phyloP scores from a whole-genome alignment of 768 basidiomycete genomes.

The Suillus weaverae region DNA sequence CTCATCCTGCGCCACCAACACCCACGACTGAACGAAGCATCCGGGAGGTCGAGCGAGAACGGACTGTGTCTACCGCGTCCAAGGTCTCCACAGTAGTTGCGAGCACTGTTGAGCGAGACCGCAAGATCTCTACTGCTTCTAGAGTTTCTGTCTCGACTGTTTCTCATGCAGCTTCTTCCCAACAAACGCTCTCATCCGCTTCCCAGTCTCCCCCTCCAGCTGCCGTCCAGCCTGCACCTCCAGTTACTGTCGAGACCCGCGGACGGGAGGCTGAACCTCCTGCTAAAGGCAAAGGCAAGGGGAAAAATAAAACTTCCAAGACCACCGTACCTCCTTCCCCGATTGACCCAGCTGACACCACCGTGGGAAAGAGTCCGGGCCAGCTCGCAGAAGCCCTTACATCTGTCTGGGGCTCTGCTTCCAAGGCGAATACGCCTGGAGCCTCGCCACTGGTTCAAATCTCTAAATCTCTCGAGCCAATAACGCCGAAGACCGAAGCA shows the following conservation, averaged over 20 bases:
- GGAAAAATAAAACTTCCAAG: constrained; percentile 17
- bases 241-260: constrained; percentile 5
- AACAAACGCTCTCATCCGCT: constrained; percentile 17
- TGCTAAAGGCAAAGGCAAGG: constrained; percentile 25
- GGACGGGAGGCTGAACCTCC: constrained; percentile 17
- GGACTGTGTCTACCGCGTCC: constrained; percentile 26
- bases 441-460: constrained; percentile 27
- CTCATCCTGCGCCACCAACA: constrained; percentile 10
- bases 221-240: background rate
- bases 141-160: constrained; percentile 42
- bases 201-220: background rate
- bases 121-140: constrained; percentile 25
- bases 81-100: constrained; percentile 22
- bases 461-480: constrained; percentile 24
- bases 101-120: constrained; percentile 25
- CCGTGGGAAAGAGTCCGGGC: constrained; percentile 38
- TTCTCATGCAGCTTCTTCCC: background rate
- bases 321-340: constrained; percentile 26
- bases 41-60: constrained; percentile 28
- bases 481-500: constrained; percentile 20
- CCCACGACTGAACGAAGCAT: constrained; percentile 14
- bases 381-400: constrained; percentile 44
- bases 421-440: constrained; percentile 28
- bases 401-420: constrained; percentile 49
- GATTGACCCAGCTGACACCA: constrained; percentile 36